Evolutionary conservation across 345 rosid species (phyloP).

Genomic region (Bruguiera sexangula): DNA sequence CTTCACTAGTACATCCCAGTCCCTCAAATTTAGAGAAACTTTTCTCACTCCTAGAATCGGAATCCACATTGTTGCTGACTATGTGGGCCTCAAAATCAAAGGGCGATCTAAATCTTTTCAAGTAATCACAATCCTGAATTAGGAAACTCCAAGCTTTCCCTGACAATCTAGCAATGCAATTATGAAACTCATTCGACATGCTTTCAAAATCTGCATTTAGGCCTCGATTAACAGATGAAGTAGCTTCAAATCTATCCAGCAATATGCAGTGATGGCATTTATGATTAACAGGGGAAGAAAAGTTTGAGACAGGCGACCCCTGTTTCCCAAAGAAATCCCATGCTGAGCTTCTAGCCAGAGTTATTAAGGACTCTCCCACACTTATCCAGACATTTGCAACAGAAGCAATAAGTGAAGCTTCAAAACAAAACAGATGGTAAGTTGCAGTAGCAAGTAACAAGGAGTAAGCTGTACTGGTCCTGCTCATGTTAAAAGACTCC

Average conservation of each 20-base stretch:
- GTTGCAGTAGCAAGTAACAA: slow-evolving; percentile 63
- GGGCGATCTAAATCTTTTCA: slow-evolving; percentile 43
- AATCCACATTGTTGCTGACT: slow-evolving; percentile 5
- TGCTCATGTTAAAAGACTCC: slow-evolving; percentile 41
- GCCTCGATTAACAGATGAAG: slow-evolving; percentile 11
- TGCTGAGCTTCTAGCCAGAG: slow-evolving; percentile 32
- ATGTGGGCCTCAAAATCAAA: slow-evolving; percentile 16
- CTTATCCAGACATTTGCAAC: slow-evolving; percentile 58
- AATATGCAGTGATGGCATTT: slow-evolving; percentile 49
- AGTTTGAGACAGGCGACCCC: slow-evolving; percentile 11
- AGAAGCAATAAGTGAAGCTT: slow-evolving; percentile 53
- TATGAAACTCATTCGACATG: slow-evolving; percentile 29
- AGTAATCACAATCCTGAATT: slow-evolving; percentile 32
- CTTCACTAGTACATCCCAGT: slow-evolving; percentile 17
- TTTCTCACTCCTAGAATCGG: not conserved
- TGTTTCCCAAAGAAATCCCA: slow-evolving; percentile 28
- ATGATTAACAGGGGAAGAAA: slow-evolving; percentile 13
- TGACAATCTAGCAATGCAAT: slow-evolving; percentile 39
- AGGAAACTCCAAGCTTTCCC: slow-evolving; percentile 50
- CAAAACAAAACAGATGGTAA: slow-evolving; percentile 44
- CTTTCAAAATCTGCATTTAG: slow-evolving; percentile 26
- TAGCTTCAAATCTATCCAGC: slow-evolving; percentile 21
- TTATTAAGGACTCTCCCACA: slow-evolving; percentile 64
- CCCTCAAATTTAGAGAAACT: slow-evolving; percentile 14
- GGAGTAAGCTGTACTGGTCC: slow-evolving; percentile 66